phyloP scores from a whole-genome alignment of 768 basidiomycete genomes.

The Cystofilobasidium ferigula region DNA sequence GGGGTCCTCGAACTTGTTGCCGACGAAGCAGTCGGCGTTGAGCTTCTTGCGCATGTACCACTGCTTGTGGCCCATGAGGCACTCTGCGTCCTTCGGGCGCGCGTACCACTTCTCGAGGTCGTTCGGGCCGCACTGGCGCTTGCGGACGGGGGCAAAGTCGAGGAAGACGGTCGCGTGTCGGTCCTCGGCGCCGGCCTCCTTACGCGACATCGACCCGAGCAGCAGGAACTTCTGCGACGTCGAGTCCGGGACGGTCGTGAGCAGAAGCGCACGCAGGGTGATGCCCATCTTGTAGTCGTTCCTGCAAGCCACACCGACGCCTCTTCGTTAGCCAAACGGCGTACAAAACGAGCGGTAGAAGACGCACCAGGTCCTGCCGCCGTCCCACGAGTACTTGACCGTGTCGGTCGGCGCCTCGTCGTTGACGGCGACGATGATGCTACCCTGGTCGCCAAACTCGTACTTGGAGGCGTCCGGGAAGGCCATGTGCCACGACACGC shows the following conservation, averaged over 20 bases:
- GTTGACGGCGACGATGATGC: conserved; percentile 64
- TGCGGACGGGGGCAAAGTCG: conserved; percentile 63
- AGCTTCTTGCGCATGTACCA: conserved; percentile 80
- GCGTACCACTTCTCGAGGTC: conserved; percentile 91
- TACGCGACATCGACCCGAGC: conserved; percentile 60
- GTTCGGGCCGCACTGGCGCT: conserved; percentile 53
- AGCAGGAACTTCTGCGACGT: conserved; percentile 94
- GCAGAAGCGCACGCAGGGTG: conserved; percentile 56
- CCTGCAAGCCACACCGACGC: no score
- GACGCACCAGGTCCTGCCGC: conserved; percentile 73
- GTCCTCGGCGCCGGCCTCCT: conserved; percentile 47
- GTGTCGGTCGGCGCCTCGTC: conserved; percentile 66
- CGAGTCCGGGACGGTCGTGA: conserved; percentile 87
- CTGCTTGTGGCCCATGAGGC: conserved; percentile 97
- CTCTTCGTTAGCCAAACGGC: no score
- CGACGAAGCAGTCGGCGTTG: conserved; percentile 77
- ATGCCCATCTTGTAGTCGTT: conserved; percentile 57
- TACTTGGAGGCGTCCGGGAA: conserved; percentile 72
- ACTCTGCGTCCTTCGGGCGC: conserved; percentile 53
- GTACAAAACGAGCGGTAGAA: no score
- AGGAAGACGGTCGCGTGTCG: conserved; percentile 64
- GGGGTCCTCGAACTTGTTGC: conserved; percentile 78
- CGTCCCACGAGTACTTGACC: conserved; percentile 67
- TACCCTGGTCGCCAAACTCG: conserved; percentile 87
- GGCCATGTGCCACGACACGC: conserved; percentile 73